Conservation (phyloP, 495 filamentous ascomycete species). For the Coniosporium apollinis region DNA sequence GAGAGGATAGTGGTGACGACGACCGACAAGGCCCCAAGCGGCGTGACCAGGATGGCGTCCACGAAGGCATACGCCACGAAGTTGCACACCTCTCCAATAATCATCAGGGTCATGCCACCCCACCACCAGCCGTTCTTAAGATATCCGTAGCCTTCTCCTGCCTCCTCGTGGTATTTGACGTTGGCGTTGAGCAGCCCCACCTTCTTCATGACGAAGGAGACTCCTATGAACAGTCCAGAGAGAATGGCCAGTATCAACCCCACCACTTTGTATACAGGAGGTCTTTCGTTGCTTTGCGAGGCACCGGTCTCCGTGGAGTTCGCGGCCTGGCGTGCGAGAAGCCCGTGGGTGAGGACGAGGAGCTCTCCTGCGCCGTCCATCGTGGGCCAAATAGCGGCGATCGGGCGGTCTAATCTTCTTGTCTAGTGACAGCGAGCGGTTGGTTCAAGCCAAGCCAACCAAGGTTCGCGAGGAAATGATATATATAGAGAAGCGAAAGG, state of each 20-base stretch:
- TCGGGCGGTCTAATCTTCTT: too few species aligned
- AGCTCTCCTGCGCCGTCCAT: too few species aligned
- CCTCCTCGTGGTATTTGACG: slow-evolving; percentile 89
- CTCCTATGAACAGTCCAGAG: slow-evolving; percentile 86
- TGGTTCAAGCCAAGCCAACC: too few species aligned
- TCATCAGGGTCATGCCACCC: slow-evolving; percentile 94
- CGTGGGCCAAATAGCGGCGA: too few species aligned
- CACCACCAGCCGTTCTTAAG: slow-evolving; percentile 95
- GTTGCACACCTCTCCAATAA: slow-evolving; percentile 91
- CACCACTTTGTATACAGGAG: slow-evolving; percentile 64
- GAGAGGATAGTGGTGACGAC: slow-evolving; percentile 87
- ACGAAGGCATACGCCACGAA: slow-evolving; percentile 96
- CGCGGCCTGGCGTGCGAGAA: too few species aligned
- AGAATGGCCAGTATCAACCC: slow-evolving; percentile 74
- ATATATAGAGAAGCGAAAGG: too few species aligned
- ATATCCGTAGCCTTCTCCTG: slow-evolving; percentile 94
- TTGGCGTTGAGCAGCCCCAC: slow-evolving; percentile 80
- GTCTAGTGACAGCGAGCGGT: too few species aligned
- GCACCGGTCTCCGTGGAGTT: too few species aligned
- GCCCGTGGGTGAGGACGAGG: too few species aligned
- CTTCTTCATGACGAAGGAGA: slow-evolving; percentile 94
- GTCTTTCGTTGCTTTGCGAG: too few species aligned
- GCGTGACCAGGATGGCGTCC: slow-evolving; percentile 91
- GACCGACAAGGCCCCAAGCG: slow-evolving; percentile 84
- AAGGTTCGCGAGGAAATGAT: too few species aligned